Evolutionary conservation across 371 early-diverging fungal species (phyloP).

Genomic region (Batrachochytrium dendrobatidis): DNA sequence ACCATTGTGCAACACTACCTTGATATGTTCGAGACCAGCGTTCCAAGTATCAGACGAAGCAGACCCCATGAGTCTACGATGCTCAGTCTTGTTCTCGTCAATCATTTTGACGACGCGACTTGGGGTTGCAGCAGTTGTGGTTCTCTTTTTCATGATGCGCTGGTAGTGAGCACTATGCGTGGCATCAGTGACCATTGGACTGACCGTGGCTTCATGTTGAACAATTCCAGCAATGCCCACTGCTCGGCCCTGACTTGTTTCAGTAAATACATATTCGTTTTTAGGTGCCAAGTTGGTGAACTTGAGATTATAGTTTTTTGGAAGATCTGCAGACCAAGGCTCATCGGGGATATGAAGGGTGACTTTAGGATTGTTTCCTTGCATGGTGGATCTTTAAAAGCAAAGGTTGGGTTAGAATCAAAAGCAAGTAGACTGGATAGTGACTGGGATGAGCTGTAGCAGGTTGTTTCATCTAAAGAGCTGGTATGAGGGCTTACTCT

Average conservation of each 20-base stretch:
- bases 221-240: conserved; percentile 60
- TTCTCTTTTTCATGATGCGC: conserved; percentile 67
- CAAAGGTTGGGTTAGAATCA: too few species aligned
- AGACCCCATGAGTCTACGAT: background rate
- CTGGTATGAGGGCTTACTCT: too few species aligned
- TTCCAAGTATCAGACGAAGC: background rate
- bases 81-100: conserved; percentile 37
- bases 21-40: background rate
- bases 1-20: too few species aligned
- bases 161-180: too few species aligned
- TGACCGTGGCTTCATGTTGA: conserved; percentile 73
- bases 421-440: too few species aligned
- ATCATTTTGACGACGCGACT: conserved; percentile 51
- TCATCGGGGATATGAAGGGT: conserved; percentile 26
- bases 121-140: conserved; percentile 15
- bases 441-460: too few species aligned
- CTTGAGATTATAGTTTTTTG: conserved; percentile 68
- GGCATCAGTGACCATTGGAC: conserved; percentile 53
- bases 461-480: too few species aligned
- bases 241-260: conserved; percentile 40
- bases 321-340: conserved; percentile 41
- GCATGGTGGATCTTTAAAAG: too few species aligned
- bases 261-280: conserved; percentile 70
- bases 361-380: conserved; percentile 13
- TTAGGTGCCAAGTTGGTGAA: conserved; percentile 57